Conservation (phyloP, 192 early-diverging fungal genomes). For the Pilaira anomala region DNA sequence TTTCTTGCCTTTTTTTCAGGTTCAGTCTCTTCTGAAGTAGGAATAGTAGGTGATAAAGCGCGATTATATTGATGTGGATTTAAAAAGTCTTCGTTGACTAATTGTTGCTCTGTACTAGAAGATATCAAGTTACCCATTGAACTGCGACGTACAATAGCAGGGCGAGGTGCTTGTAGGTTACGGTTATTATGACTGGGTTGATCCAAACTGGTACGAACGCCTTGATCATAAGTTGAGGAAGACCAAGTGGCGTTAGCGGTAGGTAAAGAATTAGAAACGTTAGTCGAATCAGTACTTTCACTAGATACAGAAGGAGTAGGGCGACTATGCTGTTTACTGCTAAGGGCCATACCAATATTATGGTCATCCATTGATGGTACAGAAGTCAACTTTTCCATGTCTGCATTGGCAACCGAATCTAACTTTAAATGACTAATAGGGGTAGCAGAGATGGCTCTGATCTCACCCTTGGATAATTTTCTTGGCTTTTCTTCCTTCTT, state of each 20-base stretch:
- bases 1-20: constrained; percentile 24
- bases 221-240: constrained; percentile 1
- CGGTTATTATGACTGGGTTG: not conserved
- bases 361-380: not conserved
- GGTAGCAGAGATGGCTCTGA: constrained; percentile 18
- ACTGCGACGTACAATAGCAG: constrained; percentile 13
- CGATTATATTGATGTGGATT: not conserved
- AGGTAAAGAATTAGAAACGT: constrained; percentile 7
- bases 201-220: constrained; percentile 22
- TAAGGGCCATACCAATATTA: not conserved
- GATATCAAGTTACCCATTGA: constrained; percentile 27
- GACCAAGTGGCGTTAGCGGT: not conserved
- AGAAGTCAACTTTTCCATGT: constrained; percentile 21
- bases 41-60: not conserved
- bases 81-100: not conserved
- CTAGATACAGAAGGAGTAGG: constrained; percentile 17
- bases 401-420: constrained; percentile 7
- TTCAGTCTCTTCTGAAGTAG: not conserved
- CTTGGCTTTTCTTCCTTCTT: constrained; percentile 17
- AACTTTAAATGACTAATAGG: constrained; percentile 29
- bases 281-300: not conserved
- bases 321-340: not conserved
- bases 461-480: constrained; percentile 34
- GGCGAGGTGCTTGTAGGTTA: not conserved
- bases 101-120: not conserved